Conservation (phyloP, 306 rosid genomes). For the Myrica gale region DNA sequence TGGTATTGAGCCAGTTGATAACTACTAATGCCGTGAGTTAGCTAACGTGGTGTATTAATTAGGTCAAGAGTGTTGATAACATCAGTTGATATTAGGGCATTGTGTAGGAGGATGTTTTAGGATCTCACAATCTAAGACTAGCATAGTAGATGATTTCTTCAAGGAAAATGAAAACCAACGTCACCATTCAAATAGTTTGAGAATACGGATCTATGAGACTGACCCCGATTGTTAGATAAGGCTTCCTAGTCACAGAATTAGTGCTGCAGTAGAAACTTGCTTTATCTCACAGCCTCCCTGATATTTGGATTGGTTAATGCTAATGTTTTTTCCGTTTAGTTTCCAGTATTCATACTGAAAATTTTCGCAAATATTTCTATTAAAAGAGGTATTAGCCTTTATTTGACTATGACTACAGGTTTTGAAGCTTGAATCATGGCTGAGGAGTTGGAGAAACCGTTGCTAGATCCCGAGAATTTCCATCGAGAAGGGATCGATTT, state of each 20-base stretch:
- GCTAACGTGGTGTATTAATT: neutral
- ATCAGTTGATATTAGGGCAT: conserved; percentile 5
- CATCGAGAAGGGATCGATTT: conserved; percentile 71
- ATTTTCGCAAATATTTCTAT: neutral
- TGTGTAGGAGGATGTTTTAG: neutral
- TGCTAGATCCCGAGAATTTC: conserved; percentile 76
- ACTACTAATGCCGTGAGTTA: neutral
- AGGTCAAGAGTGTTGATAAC: neutral
- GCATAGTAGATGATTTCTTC: neutral
- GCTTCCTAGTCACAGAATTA: neutral
- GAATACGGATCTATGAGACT: conserved; percentile 2
- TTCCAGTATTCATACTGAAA: neutral
- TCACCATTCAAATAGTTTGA: neutral
- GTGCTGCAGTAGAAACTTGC: neutral
- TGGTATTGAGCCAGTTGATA: neutral
- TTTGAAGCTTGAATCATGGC: conserved; percentile 47
- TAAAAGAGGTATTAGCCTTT: neutral
- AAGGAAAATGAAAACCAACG: neutral
- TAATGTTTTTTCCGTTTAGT: neutral
- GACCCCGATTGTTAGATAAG: neutral
- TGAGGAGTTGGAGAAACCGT: conserved; percentile 66
- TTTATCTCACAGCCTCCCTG: neutral
- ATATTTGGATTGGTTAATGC: neutral
- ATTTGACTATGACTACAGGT: conserved; percentile 17
- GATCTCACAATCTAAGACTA: neutral